Conservation (phyloP, 257 asterid species). For the Schizonepeta tenuifolia region DNA sequence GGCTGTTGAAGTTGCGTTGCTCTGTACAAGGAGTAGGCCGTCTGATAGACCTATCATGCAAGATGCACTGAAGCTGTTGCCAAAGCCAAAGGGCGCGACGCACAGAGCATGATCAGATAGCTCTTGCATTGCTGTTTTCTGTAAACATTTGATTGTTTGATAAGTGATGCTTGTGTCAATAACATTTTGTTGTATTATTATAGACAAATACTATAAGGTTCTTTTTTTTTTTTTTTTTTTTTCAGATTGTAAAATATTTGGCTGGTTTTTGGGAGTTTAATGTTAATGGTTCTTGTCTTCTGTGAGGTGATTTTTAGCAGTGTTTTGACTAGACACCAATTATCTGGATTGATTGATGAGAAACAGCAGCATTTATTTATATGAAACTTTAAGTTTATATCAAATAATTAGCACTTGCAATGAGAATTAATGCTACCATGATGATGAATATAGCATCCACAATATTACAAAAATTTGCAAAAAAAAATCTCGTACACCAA, state of each 20-base stretch:
- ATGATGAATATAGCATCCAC: background rate
- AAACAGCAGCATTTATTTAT: background rate
- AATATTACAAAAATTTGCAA: too few relatives aligned
- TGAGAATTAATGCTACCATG: background rate
- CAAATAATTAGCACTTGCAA: background rate
- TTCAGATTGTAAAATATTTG: slow-evolving; percentile 23
- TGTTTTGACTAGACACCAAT: background rate
- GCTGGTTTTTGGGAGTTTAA: background rate
- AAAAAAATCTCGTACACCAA: too few relatives aligned
- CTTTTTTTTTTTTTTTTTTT: background rate
- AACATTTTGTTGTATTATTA: slow-evolving; percentile 35
- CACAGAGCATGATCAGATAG: slow-evolving; percentile 26
- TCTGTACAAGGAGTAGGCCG: slow-evolving; percentile 67
- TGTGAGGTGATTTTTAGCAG: background rate
- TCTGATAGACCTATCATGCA: slow-evolving; percentile 74
- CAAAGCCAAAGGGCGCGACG: slow-evolving; percentile 37
- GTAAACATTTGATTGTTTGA: slow-evolving; percentile 32
- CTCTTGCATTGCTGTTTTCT: slow-evolving; percentile 27
- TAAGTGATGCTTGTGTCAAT: slow-evolving; percentile 22
- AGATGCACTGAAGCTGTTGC: slow-evolving; percentile 58
- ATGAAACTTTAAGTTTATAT: background rate
- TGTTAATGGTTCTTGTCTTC: background rate
- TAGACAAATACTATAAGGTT: slow-evolving; percentile 23
- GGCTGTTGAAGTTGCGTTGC: slow-evolving; percentile 69
- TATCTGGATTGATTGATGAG: background rate